Evolutionary conservation across 345 rosid species (phyloP).

Genomic region (Capsella bursapastoris): DNA sequence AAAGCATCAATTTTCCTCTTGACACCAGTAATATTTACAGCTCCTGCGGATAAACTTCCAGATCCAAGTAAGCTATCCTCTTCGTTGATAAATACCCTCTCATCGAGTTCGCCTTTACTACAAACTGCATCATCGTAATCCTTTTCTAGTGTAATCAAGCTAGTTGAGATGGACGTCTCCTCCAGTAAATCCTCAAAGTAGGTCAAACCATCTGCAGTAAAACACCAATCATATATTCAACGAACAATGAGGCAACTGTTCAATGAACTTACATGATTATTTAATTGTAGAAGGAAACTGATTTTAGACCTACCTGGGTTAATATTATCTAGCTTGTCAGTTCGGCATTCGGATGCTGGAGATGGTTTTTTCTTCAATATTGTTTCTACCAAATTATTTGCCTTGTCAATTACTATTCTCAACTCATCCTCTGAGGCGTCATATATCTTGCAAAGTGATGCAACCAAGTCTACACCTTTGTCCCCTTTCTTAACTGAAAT

Average conservation of each 20-base stretch:
- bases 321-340: slow-evolving; percentile 67
- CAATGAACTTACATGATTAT: slow-evolving; percentile 18
- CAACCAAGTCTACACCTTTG: slow-evolving; percentile 79
- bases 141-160: slow-evolving; percentile 69
- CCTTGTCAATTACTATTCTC: slow-evolving; percentile 67
- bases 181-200: slow-evolving; percentile 89
- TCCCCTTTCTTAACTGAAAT: slow-evolving; percentile 73
- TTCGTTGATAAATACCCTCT: slow-evolving; percentile 81
- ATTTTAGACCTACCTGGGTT: slow-evolving; percentile 55
- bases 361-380: slow-evolving; percentile 67
- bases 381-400: slow-evolving; percentile 66
- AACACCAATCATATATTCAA: background rate
- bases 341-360: slow-evolving; percentile 65
- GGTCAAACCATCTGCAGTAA: slow-evolving; percentile 76
- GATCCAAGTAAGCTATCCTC: slow-evolving; percentile 87
- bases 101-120: slow-evolving; percentile 77
- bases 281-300: slow-evolving; percentile 29
- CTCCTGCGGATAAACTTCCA: slow-evolving; percentile 57
- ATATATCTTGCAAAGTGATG: slow-evolving; percentile 79
- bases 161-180: slow-evolving; percentile 65
- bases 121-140: slow-evolving; percentile 71
- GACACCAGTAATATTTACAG: slow-evolving; percentile 56
- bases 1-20: slow-evolving; percentile 80
- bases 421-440: slow-evolving; percentile 86
- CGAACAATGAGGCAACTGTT: slow-evolving; percentile 27